A percentile compares a stretch with the other conserved stretches of the same genome.
Evolutionary conservation across 2,329 filamentous ascomycete species (phyloP).

Genomic region (Ploettnerulaceae sp.): DNA sequence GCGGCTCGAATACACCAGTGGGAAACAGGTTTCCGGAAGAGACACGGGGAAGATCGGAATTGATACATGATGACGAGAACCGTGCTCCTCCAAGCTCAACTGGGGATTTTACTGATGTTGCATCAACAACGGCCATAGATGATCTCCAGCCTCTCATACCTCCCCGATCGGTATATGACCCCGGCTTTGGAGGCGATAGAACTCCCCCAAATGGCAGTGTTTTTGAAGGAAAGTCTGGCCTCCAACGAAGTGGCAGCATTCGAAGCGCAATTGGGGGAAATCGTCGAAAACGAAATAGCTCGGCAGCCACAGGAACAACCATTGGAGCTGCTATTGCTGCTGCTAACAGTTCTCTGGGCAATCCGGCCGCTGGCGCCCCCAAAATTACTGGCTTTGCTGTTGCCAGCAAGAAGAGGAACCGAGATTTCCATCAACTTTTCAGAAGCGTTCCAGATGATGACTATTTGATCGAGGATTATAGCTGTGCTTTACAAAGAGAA

Average conservation of each 20-base stretch:
- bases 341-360: constrained; percentile 64
- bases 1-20: constrained; percentile 50
- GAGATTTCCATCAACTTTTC: constrained; percentile 90
- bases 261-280: constrained; percentile 53
- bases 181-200: constrained; percentile 48
- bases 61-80: constrained; percentile 22
- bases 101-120: constrained; percentile 21
- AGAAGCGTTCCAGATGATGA: constrained; percentile 97
- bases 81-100: constrained; percentile 6
- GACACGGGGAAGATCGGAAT: constrained; percentile 25
- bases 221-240: constrained; percentile 53
- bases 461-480: constrained; percentile 97
- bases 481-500: constrained; percentile 90
- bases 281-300: constrained; percentile 78
- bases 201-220: constrained; percentile 63
- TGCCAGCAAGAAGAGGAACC: constrained; percentile 91
- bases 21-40: constrained; percentile 49
- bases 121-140: constrained; percentile 22
- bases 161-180: constrained; percentile 49
- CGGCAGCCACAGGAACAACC: constrained; percentile 53
- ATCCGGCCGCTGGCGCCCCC: constrained; percentile 56
- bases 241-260: constrained; percentile 57
- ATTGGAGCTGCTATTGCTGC: constrained; percentile 68
- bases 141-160: constrained; percentile 24
- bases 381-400: constrained; percentile 93